Evolutionary conservation across 495 filamentous ascomycete species (phyloP).

Genomic region (Xylaria flabelliformis): DNA sequence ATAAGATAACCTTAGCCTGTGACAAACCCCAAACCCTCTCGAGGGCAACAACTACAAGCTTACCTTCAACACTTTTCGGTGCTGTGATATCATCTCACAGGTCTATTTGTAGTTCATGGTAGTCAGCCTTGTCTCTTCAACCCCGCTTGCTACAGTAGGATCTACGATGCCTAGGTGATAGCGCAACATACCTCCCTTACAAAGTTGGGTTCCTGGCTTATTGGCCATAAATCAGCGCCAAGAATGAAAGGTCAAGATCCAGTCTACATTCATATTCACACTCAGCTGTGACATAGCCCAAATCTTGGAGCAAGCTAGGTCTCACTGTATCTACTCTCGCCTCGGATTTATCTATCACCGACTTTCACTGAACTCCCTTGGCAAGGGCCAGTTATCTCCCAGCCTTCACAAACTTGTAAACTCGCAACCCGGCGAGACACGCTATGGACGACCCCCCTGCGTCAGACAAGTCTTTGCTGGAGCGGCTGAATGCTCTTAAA

Average conservation of each 20-base stretch:
- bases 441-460: constrained; percentile 68
- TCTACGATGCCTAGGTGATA: background rate
- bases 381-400: background rate
- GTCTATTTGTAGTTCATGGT: background rate
- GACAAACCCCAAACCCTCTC: background rate
- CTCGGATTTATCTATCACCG: background rate
- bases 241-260: background rate
- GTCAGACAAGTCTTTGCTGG: constrained; percentile 85
- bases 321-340: background rate
- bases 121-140: background rate
- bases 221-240: background rate
- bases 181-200: background rate
- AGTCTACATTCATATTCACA: background rate
- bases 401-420: background rate
- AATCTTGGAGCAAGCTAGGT: background rate
- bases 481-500: constrained; percentile 79
- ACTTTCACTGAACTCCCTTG: background rate
- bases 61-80: background rate
- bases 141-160: background rate
- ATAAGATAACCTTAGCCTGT: background rate
- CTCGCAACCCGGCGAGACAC: constrained; percentile 18
- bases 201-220: background rate
- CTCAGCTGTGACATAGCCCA: background rate
- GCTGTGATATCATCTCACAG: background rate
- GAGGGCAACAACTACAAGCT: background rate